phyloP scores from a whole-genome alignment of 1,139 yeast species.

The Hyphopichia fennica region DNA sequence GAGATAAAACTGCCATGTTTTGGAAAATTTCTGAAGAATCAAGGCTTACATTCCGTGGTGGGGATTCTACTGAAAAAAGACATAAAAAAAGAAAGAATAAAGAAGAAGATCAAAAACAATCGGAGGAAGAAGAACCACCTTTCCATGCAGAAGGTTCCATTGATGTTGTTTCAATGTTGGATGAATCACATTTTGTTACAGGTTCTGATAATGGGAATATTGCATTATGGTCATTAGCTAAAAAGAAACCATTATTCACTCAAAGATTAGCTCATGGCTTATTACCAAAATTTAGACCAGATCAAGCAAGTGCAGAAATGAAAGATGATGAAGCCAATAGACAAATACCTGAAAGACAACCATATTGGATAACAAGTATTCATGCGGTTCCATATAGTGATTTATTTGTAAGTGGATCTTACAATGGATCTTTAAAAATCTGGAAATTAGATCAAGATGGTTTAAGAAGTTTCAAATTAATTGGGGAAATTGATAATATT shows the following conservation, averaged over 20 bases:
- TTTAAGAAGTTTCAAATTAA: slow-evolving; percentile 54
- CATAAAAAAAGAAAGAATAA: slow-evolving; percentile 37
- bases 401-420: slow-evolving; percentile 83
- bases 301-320: slow-evolving; percentile 69
- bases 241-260: slow-evolving; percentile 80
- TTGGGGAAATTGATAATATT: slow-evolving; percentile 59
- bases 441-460: slow-evolving; percentile 72
- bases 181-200: slow-evolving; percentile 88
- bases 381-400: slow-evolving; percentile 90
- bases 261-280: slow-evolving; percentile 78
- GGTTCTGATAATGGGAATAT: slow-evolving; percentile 94
- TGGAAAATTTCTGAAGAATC: slow-evolving; percentile 98
- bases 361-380: slow-evolving; percentile 83
- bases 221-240: slow-evolving; percentile 82
- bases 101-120: slow-evolving; percentile 12
- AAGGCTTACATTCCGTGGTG: slow-evolving; percentile 90
- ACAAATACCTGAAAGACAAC: slow-evolving; percentile 69
- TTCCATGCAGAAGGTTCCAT: slow-evolving; percentile 81
- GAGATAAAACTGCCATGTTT: slow-evolving; percentile 92
- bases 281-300: slow-evolving; percentile 48
- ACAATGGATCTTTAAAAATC: slow-evolving; percentile 71
- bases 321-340: slow-evolving; percentile 34
- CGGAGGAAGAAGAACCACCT: slow-evolving; percentile 22
- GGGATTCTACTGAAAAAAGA: slow-evolving; percentile 57
- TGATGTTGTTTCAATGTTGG: slow-evolving; percentile 88